Evolutionary conservation across 257 asterid species (phyloP).

Genomic region (Capsicum rhomboideum): DNA sequence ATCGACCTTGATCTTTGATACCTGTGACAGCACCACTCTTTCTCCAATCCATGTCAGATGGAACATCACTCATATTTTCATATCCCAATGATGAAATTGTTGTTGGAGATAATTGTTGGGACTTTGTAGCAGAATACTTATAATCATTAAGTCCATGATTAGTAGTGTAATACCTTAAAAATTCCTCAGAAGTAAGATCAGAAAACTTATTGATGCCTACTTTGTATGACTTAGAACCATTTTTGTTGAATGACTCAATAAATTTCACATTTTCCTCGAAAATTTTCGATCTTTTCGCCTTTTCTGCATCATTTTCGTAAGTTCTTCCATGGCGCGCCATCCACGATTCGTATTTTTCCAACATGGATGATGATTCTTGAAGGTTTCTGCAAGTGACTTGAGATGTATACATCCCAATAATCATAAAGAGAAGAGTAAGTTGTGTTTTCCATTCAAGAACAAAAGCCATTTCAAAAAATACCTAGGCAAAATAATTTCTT

Average conservation of each 20-base stretch:
- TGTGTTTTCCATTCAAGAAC: not conserved
- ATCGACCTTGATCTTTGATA: not conserved
- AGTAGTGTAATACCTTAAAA: not conserved
- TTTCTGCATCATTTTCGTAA: not conserved
- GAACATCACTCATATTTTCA: slow-evolving; percentile 3
- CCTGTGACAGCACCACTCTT: slow-evolving; percentile 1
- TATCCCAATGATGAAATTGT: not conserved
- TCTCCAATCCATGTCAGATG: slow-evolving; percentile 11
- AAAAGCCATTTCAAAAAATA: not conserved
- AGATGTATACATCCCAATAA: not conserved
- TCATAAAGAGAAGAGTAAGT: not conserved
- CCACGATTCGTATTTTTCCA: slow-evolving; percentile 6
- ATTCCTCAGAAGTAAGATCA: slow-evolving; percentile 5
- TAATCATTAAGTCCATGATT: not conserved
- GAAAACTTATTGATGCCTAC: slow-evolving; percentile 1
- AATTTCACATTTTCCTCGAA: not conserved
- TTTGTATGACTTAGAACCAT: not conserved
- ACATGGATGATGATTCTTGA: not conserved
- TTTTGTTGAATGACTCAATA: not conserved
- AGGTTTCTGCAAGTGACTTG: not conserved
- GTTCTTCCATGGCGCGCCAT: not conserved
- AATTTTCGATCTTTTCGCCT: not conserved
- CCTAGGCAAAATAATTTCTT: not conserved
- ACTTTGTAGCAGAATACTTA: not conserved
- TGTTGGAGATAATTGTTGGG: not conserved